Evolutionary conservation across 805 yeast genomes (phyloP), one percentile per base, ranked within the genome.

Genomic region (Millerozyma miso): DNA sequence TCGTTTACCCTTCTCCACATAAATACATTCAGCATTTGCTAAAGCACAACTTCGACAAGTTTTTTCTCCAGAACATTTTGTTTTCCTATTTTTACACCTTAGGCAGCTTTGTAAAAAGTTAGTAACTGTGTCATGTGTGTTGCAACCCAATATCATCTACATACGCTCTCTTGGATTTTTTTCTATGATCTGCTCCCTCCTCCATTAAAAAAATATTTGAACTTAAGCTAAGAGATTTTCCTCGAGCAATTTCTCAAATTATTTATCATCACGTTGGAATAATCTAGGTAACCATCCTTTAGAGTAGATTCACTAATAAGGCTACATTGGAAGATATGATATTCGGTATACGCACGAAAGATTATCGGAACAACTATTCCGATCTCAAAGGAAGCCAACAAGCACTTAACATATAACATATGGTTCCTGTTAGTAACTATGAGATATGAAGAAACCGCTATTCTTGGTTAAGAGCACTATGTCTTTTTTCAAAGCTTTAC

Each of bases 31-130:
- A 4, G 26, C 15, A 6, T 50, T 46, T 2, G 45, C 42, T 3
- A 38, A 32, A 3, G 40, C n/a, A 39, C 64, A 60, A 1, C 52
- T 20, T 12, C 42, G 41, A 41, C 65, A 60, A 1, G 65, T 64
- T n/a, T 35, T 37, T 12, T 42, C 46, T 0, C 64, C 64, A 2
- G 58, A 45, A 37, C 65, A 60, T 39, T 57, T 56, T 1, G 62
- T 56, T 45, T 59, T 60, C 13, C 65, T 42, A 12, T 35, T 38
- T 19, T 56, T 45, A 38, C 65, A 60, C 23, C 63, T 45, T 2
- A 45, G 38, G 43, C 65, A 60, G 29, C 29, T 23, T 23, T 23
- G 6, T 10, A 23, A 6, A 23, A 7, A 23, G 29, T 23, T 23
- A 23, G 29, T 23, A 23, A 10, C 29, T 23, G 10, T 23, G 6